Evolutionary conservation across 2,329 filamentous ascomycete species (phyloP), one percentile per base, ranked within the genome.

Genomic region (Hypoxylon sp.): DNA sequence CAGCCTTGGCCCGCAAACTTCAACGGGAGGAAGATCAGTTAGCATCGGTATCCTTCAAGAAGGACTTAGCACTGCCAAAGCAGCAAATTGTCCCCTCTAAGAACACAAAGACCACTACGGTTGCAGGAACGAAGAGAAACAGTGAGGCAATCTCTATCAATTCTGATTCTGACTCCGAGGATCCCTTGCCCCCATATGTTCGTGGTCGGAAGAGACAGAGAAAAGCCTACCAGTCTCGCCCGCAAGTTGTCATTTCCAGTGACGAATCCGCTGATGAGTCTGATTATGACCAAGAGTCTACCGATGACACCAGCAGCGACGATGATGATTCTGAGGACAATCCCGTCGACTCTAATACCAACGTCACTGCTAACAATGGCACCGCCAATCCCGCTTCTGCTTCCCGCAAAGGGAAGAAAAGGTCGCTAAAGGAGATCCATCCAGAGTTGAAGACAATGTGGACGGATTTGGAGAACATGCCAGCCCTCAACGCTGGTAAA

Each of bases 361-460:
- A 19, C 39, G 9, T 9, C 39, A 10, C 8, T 44, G 8, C 37
- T 29, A 29, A 6, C 26, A 26, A 26, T 26, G 24, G 24, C 24
- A 26, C 3, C 5, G 5, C 24, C 24, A 26, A 3, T 5, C 24
- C 24, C 24, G 3, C 24, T 26, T 29, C 26, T 6, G 26, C 5
- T 29, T 29, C 1, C 4, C 26, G 3, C 26, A 29, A 6, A 29
- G 3, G 26, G 26, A 66, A 4, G n/a, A 51, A 14, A 11, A 3
- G 10, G 60, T 90, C 91, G 69, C 87, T 97, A 1, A 93, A 94
- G 73, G 79, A 82, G 19, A 84, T 92, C 55, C 96, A 99, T 77
- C 94, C 95, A 0, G 87, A 90, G 59, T 87, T 99, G 44, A 84
- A 81, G 47, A 93, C 90, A 0, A 97, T 98, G 93, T 99, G 96